phyloP scores from a whole-genome alignment of 148 eudicot genomes.

The Camellia granthamiana region DNA sequence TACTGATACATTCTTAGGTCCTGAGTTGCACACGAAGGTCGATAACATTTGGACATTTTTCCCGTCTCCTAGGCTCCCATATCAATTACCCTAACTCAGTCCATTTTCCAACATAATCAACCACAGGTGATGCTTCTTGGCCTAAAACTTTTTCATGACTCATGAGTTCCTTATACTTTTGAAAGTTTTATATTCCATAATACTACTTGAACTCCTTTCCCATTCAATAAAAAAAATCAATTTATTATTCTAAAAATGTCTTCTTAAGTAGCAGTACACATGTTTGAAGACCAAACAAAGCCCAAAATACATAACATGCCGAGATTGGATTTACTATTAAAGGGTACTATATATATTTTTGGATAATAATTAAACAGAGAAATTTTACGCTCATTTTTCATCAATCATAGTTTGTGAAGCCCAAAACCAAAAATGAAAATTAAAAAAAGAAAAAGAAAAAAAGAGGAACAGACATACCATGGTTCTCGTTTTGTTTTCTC shows the following conservation, averaged over 20 bases:
- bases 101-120: neutral
- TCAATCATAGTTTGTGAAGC: neutral
- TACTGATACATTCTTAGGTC: neutral
- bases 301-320: neutral
- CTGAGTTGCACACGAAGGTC: neutral
- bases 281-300: neutral
- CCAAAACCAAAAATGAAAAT: neutral
- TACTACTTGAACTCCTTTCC: neutral
- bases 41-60: neutral
- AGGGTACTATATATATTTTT: neutral
- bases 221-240: neutral
- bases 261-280: neutral
- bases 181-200: neutral
- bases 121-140: neutral
- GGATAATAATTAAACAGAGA: neutral
- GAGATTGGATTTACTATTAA: neutral
- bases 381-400: neutral
- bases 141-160: neutral
- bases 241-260: neutral
- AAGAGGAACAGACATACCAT: constrained; percentile 40
- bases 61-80: neutral
- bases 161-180: neutral
- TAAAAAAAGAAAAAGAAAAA: too few relatives aligned
- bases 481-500: constrained; percentile 43
- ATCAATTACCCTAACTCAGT: neutral